These are phyloP conservation scores for Chamaenerion angustifolium DNA, from an alignment of 345 rosid genomes.

Conservation along the genomic window DNA sequence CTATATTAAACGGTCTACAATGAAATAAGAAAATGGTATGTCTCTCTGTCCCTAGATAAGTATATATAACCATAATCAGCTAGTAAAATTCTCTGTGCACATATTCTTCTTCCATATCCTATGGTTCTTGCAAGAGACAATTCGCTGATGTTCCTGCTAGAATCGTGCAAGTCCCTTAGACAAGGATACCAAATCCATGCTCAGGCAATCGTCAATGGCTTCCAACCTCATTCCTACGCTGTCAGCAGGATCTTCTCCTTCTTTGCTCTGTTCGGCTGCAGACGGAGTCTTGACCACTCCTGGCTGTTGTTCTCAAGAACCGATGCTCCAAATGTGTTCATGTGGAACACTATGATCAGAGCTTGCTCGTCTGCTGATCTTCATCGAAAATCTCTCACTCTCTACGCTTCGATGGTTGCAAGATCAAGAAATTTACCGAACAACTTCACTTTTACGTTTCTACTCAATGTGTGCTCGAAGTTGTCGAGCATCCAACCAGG, in stretches of 20 bases:
- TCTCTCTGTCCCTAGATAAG: no score
- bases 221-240: conserved; percentile 10
- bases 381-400: conserved; percentile 13
- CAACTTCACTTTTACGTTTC: conserved; percentile 28
- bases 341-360: conserved; percentile 27
- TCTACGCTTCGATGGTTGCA: conserved; percentile 19
- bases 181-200: conserved; percentile 27
- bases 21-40: no score
- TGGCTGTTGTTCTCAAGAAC: conserved; percentile 19
- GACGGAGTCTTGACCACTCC: conserved; percentile 12
- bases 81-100: no score
- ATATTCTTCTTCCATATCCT: no score
- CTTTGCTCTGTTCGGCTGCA: conserved; percentile 19
- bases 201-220: conserved; percentile 16
- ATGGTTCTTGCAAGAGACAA: conserved; percentile 5
- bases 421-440: conserved; percentile 13
- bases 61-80: no score
- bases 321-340: conserved; percentile 16
- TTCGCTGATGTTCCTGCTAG: conserved; percentile 6
- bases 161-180: conserved; percentile 20
- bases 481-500: conserved; percentile 12
- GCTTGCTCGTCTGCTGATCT: conserved; percentile 20
- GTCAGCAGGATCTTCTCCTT: conserved; percentile 20
- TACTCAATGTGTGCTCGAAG: conserved; percentile 20
- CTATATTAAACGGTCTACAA: no score